Conservation (phyloP, 192 early-diverging fungal genomes). For the Coemansia sp. region DNA sequence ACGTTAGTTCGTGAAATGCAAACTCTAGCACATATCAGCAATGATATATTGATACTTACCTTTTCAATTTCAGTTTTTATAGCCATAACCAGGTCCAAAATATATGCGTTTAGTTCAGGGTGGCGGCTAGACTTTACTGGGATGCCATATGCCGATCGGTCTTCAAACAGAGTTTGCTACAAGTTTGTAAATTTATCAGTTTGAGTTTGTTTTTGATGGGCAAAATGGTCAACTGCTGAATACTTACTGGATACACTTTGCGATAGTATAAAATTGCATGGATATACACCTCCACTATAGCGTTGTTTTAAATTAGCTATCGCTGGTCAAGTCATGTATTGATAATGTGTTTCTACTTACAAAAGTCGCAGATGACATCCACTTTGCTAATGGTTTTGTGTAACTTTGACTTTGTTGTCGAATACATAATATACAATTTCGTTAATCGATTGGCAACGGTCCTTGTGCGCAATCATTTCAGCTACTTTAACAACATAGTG, state of each 20-base stretch:
- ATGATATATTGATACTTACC: constrained; percentile 20
- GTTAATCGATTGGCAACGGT: background rate
- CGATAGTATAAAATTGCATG: constrained; percentile 30
- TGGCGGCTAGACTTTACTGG: constrained; percentile 57
- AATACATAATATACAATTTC: background rate
- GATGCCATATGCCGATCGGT: constrained; percentile 48
- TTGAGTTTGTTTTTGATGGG: background rate
- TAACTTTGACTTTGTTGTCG: background rate
- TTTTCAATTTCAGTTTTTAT: constrained; percentile 39
- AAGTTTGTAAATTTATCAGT: background rate
- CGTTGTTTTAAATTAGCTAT: background rate
- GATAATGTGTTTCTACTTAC: constrained; percentile 17
- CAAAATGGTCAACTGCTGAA: background rate
- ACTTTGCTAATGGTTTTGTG: constrained; percentile 19
- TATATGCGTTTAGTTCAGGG: constrained; percentile 56
- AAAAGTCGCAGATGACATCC: constrained; percentile 46
- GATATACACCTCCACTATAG: constrained; percentile 49
- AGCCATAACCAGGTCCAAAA: constrained; percentile 42
- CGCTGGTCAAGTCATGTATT: background rate
- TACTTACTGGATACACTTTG: constrained; percentile 45
- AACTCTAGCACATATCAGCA: too few relatives aligned
- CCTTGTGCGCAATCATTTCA: background rate
- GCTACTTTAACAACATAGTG: background rate
- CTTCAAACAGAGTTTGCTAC: constrained; percentile 51
- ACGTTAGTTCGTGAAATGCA: too few relatives aligned